Evolutionary conservation across 257 asterid genomes (phyloP).

Genomic region (Lycium barbarum): DNA sequence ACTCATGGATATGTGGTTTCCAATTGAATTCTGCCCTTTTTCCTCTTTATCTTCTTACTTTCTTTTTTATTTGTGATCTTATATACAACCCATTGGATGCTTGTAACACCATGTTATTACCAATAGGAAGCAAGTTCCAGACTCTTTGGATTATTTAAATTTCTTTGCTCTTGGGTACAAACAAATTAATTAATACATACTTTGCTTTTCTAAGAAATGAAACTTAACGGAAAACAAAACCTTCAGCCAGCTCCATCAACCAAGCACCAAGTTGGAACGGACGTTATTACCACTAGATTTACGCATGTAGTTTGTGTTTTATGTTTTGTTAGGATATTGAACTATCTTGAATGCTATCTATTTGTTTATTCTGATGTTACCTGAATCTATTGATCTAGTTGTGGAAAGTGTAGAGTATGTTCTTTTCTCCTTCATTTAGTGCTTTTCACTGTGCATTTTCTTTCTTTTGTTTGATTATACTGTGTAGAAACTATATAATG

Average conservation of each 20-base stretch:
- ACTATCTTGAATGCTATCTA: slow-evolving; percentile 7
- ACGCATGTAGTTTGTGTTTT: neutral
- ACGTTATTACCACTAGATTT: slow-evolving; percentile 1
- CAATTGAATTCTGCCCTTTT: neutral
- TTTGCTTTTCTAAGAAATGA: neutral
- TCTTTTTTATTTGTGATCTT: neutral
- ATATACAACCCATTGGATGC: neutral
- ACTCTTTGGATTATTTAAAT: neutral
- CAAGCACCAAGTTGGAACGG: neutral
- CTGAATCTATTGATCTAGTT: neutral
- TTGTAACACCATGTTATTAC: neutral
- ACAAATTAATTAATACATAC: neutral
- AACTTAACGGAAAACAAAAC: neutral
- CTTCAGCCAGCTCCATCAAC: neutral
- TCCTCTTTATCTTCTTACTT: neutral
- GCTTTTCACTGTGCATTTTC: neutral
- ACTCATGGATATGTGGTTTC: neutral
- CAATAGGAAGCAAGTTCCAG: neutral
- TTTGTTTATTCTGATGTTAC: neutral
- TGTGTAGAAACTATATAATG: slow-evolving; percentile 6
- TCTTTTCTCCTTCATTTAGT: neutral
- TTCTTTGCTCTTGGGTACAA: neutral
- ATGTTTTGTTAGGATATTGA: slow-evolving; percentile 2
- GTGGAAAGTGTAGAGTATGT: neutral
- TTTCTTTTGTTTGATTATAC: slow-evolving; percentile 5